Base-by-base conservation (phyloP, 306 rosid genomes). In the Acacia crassicarpa region DNA sequence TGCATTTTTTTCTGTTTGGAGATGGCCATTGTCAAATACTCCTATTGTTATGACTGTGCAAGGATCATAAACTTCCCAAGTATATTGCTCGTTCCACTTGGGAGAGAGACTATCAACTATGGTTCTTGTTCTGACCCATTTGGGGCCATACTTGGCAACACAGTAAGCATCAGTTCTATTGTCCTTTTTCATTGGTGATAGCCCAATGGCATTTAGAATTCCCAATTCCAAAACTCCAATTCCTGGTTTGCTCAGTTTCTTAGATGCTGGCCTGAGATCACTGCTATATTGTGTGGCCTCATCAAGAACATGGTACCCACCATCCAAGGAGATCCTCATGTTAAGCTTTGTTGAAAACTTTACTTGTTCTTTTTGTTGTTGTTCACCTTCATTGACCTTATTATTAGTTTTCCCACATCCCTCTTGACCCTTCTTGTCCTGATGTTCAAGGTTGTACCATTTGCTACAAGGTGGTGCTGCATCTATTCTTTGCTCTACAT, bases 261-360 rank as follows among this genome's bases (percentile, higher is more conserved):
- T 86, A 0, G 84, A 80, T 10, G 88, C 27, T 9, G 90, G 85
- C 72, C 87, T 79, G 4, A 89, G 84, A 86, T 89, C 92, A 11
- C 92, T 89, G 0, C 84, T 65, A 16, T 89, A 86, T 16, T 84
- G 84, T 19, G 88, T 83, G 10, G 84, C 81, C 85, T 89, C 92
- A 54, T 89, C 90, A 75, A 89, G 83, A 70, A 89, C 90, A 78
- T 89, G 92, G 70, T 89, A 89, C 20, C 90, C 92, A 56, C 92
- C 90, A 78, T 89, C 92, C 44, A 86, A 80, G 44, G 86, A 89
- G 53, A 89, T 56, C 48, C 92, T 81, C 80, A 84, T 69, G 44
- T 86, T 77, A 23, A 86, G 73, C 74, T 68, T 86, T 45, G 83
- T 77, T 2, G 78, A 58, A 66, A 83, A 76, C n/a, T 72, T 83